Conservation (phyloP, 352 stramenopile species). For the Globisporangium polare region DNA sequence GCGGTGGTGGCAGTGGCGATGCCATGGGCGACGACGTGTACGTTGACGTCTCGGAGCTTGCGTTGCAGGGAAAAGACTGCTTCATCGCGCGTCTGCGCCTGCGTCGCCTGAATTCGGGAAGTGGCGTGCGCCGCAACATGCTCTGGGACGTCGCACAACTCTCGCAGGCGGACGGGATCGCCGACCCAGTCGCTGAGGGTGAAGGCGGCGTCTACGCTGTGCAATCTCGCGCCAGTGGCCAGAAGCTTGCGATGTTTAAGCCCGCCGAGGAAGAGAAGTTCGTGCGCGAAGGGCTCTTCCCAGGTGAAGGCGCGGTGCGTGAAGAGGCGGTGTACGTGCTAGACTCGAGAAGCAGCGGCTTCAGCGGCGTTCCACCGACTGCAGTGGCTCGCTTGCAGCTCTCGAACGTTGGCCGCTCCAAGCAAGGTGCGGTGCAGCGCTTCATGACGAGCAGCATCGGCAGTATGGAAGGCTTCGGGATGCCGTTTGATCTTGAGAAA, state of each 20-base stretch:
- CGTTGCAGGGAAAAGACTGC: slow-evolving; percentile 69
- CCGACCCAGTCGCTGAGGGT: slow-evolving; percentile 53
- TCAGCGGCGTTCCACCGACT: slow-evolving; percentile 73
- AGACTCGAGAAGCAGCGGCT: slow-evolving; percentile 60
- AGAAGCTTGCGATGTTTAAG: slow-evolving; percentile 84
- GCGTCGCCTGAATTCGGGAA: slow-evolving; percentile 49
- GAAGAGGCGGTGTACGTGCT: slow-evolving; percentile 77
- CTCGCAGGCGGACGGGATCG: slow-evolving; percentile 42
- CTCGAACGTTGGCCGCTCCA: slow-evolving; percentile 33
- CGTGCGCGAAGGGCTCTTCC: slow-evolving; percentile 57
- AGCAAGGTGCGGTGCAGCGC: slow-evolving; percentile 71
- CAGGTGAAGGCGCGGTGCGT: slow-evolving; percentile 69
- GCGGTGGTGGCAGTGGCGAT: slow-evolving; percentile 10
- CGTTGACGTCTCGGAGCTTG: slow-evolving; percentile 62
- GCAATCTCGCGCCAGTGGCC: slow-evolving; percentile 53
- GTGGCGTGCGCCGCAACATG: slow-evolving; percentile 65
- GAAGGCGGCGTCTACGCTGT: slow-evolving; percentile 74
- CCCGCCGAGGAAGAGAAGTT: slow-evolving; percentile 77
- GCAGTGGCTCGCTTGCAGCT: slow-evolving; percentile 62
- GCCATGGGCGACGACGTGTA: slow-evolving; percentile 47
- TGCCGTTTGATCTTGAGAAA: slow-evolving; percentile 60
- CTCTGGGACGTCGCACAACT: slow-evolving; percentile 72
- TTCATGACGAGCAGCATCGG: slow-evolving; percentile 78
- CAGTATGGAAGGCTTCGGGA: slow-evolving; percentile 81
- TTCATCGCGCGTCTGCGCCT: slow-evolving; percentile 64